phyloP scores from a whole-genome alignment of 768 basidiomycete genomes.

The Tulasnella sp. region DNA sequence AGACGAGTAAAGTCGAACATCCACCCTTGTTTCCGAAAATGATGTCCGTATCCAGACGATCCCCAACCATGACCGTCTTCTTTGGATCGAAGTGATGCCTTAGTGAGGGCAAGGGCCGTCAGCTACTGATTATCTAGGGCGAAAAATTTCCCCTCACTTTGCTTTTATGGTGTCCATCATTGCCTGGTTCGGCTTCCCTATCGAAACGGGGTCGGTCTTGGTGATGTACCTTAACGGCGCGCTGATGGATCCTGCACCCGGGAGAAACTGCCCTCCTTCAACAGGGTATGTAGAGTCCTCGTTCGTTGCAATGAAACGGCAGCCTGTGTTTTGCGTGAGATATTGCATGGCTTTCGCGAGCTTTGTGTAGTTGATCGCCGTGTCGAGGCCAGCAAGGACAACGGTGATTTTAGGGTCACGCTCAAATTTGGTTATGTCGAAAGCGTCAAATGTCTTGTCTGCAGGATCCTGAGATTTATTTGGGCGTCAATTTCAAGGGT shows the following conservation, averaged over 20 bases:
- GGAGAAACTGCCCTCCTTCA: conserved; percentile 63
- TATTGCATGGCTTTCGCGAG: conserved; percentile 90
- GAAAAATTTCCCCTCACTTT: conserved; percentile 51
- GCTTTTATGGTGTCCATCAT: conserved; percentile 94
- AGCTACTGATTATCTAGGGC: not conserved
- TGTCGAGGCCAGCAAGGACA: conserved; percentile 93
- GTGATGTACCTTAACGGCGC: conserved; percentile 78
- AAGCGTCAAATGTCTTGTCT: conserved; percentile 73
- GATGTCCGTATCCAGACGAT: conserved; percentile 95
- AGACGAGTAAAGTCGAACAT: conserved; percentile 82
- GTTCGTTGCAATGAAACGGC: conserved; percentile 88
- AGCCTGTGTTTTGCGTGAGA: conserved; percentile 75
- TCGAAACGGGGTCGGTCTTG: conserved; percentile 69
- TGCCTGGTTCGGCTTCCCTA: conserved; percentile 87
- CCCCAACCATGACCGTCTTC: conserved; percentile 93
- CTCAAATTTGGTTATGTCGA: conserved; percentile 69
- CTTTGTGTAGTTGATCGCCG: conserved; percentile 89
- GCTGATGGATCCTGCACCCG: conserved; percentile 83
- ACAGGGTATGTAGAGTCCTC: conserved; percentile 88
- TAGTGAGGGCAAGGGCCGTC: not conserved
- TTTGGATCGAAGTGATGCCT: conserved; percentile 87
- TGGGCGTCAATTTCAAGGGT: no score
- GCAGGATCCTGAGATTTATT: conserved; percentile 66
- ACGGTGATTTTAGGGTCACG: conserved; percentile 80
- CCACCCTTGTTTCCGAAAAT: conserved; percentile 88